These are phyloP conservation scores for Drosera spatulata DNA, from an alignment of 179 eudicot genomes.

Conservation along the genomic window DNA sequence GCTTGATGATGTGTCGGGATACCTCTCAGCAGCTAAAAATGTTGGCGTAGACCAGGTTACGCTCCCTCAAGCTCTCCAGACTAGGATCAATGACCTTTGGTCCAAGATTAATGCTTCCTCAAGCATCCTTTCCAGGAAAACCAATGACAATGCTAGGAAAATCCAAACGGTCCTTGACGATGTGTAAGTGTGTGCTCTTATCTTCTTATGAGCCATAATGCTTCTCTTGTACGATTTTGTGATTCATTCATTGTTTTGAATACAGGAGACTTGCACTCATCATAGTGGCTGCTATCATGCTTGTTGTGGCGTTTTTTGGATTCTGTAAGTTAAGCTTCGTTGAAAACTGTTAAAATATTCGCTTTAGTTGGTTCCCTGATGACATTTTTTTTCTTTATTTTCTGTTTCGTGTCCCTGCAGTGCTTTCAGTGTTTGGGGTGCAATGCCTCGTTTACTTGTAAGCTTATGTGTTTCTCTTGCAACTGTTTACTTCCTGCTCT, in stretches of 20 bases:
- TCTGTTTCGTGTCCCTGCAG: slow-evolving; percentile 26
- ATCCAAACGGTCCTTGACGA: slow-evolving; percentile 18
- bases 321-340: slow-evolving; percentile 33
- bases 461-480: not conserved
- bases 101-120: slow-evolving; percentile 18
- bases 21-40: slow-evolving; percentile 38
- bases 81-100: slow-evolving; percentile 28
- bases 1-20: slow-evolving; percentile 30
- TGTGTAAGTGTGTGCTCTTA: slow-evolving; percentile 26
- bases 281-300: slow-evolving; percentile 37
- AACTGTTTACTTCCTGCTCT: slow-evolving; percentile 1
- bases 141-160: slow-evolving; percentile 26
- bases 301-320: slow-evolving; percentile 44
- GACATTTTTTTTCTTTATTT: not conserved
- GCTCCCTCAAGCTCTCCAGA: slow-evolving; percentile 27
- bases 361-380: not conserved
- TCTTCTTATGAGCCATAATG: too few relatives aligned
- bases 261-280: slow-evolving; percentile 43
- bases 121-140: slow-evolving; percentile 17
- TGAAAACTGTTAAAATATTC: not conserved
- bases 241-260: not conserved
- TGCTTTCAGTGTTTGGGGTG: slow-evolving; percentile 47
- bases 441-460: slow-evolving; percentile 52
- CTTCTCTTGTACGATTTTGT: not conserved
- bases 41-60: slow-evolving; percentile 27